Base-by-base conservation (phyloP, 2,329 filamentous ascomycete species). In the Ceratocystis cubensis region DNA sequence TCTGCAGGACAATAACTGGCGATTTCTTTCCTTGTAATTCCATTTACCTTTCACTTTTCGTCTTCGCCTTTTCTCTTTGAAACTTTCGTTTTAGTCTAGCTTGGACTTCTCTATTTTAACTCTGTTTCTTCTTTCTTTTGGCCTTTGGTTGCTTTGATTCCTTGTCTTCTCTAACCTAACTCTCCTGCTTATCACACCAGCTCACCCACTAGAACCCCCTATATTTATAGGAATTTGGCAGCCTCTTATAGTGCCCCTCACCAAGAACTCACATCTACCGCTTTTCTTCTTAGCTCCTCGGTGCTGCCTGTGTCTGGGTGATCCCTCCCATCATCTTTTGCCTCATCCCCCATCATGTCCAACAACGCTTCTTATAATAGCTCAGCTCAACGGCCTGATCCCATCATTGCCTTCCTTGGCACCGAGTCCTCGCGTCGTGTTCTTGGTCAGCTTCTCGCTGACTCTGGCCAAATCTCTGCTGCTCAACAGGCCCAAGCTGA, bases 311-410 rank as follows among this genome's bases (percentile, higher is more conserved):
- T n/a, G 20, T 53, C 22, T 53, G 13, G 10, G 13, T 25, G 4
- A 22, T 28, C 5, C 48, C 48, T 25, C 22, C 10, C 7, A 28
- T 17, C 48, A 28, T n/a, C n/a, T 20, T 53, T 30, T 45, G n/a
- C 61, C 25, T 8, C 25, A 30, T 20, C 22, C 28, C 22, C 30
- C 64, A 53, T 65, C 46, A 65, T 65, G 50, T 65, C 50, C 33
- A 57, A 50, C 53, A 44, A 25, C 44, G 33, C 64, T n/a, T 15
- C 8, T 17, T 10, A 59, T 25, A 25, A 25, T 25, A 44, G 22
- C 64, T 33, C 61, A 22, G 17, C n/a, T 44, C 61, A 28, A 63
- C 61, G 46, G 3, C 10, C 22, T n/a, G 15, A 13, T 46, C 44
- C 20, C 61, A 7, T 25, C 56, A 8, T 5, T n/a, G 8, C 15